These are phyloP conservation scores for Boletales sp. DNA, from an alignment of 768 basidiomycete species.

Conservation along the genomic window DNA sequence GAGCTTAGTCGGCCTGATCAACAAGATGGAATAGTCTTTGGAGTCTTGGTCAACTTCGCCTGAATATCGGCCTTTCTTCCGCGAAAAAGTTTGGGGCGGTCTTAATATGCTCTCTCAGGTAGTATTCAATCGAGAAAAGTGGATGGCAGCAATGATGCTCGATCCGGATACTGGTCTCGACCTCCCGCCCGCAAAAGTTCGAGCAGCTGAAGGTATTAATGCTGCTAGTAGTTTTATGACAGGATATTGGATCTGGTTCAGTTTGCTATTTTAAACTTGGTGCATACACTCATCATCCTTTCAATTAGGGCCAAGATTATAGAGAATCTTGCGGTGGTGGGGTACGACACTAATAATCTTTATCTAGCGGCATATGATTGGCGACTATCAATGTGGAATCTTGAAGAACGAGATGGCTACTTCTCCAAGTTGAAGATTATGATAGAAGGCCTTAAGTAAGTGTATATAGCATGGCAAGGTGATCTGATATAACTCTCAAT, in stretches of 20 bases:
- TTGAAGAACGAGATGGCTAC: conserved; percentile 88
- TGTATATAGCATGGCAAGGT: not conserved
- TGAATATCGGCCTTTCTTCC: conserved; percentile 84
- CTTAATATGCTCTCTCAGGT: conserved; percentile 82
- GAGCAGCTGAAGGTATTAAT: conserved; percentile 90
- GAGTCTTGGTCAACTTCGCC: conserved; percentile 93
- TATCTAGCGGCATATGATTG: conserved; percentile 88
- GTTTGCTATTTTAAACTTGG: not conserved
- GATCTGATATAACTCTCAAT: not conserved
- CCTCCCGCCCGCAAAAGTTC: conserved; percentile 77
- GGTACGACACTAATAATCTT: conserved; percentile 90
- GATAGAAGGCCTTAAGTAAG: conserved; percentile 77
- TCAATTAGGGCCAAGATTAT: conserved; percentile 77
- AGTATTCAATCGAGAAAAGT: conserved; percentile 80
- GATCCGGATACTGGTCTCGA: conserved; percentile 92
- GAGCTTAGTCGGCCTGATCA: not conserved
- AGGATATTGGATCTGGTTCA: conserved; percentile 93
- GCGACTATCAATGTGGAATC: conserved; percentile 83
- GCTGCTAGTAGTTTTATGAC: conserved; percentile 83
- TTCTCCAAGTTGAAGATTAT: conserved; percentile 78
- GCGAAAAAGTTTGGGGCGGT: conserved; percentile 82
- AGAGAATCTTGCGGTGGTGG: conserved; percentile 89
- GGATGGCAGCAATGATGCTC: conserved; percentile 88
- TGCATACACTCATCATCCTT: not conserved
- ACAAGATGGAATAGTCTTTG: conserved; percentile 48